Conservation (phyloP, 108 stramenopile genomes). For the Pseudonitzschia delicatissima region DNA sequence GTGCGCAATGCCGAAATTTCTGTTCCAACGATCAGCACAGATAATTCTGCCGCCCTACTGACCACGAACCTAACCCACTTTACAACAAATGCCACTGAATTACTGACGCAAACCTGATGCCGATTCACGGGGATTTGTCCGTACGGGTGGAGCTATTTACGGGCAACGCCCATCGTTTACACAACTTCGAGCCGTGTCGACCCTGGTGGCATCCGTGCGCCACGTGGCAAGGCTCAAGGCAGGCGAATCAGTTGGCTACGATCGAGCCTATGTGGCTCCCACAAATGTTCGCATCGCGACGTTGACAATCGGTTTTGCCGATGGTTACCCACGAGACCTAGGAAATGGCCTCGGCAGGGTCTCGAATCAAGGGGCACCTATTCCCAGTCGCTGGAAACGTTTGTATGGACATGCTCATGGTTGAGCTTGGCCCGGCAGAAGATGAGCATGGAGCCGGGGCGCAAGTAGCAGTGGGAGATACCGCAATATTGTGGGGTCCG, state of each 20-base stretch:
- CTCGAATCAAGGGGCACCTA: conserved; percentile 40
- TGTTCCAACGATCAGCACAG: conserved; percentile 49
- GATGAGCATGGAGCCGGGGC: conserved; percentile 40
- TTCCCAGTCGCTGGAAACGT: conserved; percentile 78
- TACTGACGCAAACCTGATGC: conserved; percentile 42
- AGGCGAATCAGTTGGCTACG: conserved; percentile 78
- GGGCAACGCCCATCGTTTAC: conserved; percentile 66
- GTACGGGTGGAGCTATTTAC: conserved; percentile 68
- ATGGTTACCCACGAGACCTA: conserved; percentile 73
- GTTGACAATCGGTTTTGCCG: conserved; percentile 72
- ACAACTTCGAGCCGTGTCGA: conserved; percentile 51
- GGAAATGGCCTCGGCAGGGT: conserved; percentile 63
- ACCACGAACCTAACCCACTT: conserved; percentile 53
- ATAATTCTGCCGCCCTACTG: conserved; percentile 65
- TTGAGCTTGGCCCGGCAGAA: conserved; percentile 53
- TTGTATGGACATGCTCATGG: conserved; percentile 86
- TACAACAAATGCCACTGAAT: conserved; percentile 35
- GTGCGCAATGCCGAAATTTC: conserved; percentile 54
- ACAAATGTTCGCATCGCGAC: conserved; percentile 59
- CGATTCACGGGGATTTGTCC: conserved; percentile 57
- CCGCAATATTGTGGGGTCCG: conserved; percentile 67
- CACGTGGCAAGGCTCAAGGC: conserved; percentile 54
- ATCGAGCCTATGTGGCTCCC: conserved; percentile 60
- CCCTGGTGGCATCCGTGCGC: conserved; percentile 58
- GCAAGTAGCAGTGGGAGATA: conserved; percentile 56